A percentile compares a stretch with the other conserved stretches of the same genome.
Evolutionary conservation across 1,284 basidiomycete genomes (phyloP).

Genomic region (Termitomyces sp.): DNA sequence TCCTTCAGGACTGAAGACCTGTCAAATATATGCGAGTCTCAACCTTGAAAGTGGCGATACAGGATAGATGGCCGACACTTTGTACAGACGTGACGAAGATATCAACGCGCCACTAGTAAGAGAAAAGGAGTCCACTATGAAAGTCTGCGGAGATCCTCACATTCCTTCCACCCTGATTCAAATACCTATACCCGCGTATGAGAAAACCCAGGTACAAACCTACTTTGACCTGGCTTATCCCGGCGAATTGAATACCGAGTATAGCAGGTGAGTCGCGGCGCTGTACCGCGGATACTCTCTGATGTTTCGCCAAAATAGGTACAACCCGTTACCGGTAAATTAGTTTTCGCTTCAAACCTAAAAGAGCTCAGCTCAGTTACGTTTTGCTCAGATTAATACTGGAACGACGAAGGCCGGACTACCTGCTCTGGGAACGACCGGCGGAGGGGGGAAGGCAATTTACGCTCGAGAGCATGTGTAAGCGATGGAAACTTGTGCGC

Average conservation of each 20-base stretch:
- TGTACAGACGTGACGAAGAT: not conserved
- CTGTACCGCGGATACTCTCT: not conserved
- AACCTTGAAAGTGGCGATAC: not conserved
- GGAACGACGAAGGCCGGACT: not conserved
- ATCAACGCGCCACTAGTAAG: not conserved
- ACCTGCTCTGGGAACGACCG: not conserved
- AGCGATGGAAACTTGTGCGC: not conserved
- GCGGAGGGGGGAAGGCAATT: not conserved
- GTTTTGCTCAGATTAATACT: not conserved
- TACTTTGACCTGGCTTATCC: not conserved
- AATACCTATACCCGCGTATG: not conserved
- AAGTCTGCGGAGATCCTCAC: no score
- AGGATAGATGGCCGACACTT: not conserved
- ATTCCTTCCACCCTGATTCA: no score
- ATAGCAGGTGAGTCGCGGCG: not conserved
- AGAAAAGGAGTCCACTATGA: not conserved
- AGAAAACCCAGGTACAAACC: not conserved
- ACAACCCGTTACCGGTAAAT: not conserved
- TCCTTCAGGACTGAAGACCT: not conserved
- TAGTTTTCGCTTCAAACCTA: not conserved
- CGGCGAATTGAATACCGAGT: not conserved
- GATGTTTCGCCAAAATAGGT: not conserved
- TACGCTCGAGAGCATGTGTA: not conserved
- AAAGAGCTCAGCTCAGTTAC: not conserved
- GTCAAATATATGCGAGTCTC: not conserved